These are phyloP conservation scores for Collybia sordida DNA, from an alignment of 768 basidiomycete genomes.

Conservation along the genomic window DNA sequence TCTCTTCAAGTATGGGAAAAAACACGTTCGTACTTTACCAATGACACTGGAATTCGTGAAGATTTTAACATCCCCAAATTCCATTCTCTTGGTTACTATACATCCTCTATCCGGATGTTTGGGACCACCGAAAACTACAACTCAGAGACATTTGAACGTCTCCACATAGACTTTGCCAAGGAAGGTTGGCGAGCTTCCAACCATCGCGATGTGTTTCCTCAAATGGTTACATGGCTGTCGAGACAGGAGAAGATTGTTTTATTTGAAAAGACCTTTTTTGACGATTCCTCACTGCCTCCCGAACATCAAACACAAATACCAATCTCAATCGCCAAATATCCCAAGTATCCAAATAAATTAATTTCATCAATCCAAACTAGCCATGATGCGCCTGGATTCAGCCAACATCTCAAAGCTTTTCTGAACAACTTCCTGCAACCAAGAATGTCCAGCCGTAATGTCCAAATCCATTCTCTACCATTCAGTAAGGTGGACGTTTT, in stretches of 20 bases:
- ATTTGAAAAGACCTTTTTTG: background rate
- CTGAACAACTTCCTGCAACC: conserved; percentile 20
- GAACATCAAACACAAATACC: background rate
- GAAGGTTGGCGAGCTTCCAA: conserved; percentile 27
- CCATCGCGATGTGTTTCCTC: conserved; percentile 23
- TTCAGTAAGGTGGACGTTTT: conserved; percentile 19
- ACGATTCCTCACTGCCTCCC: background rate
- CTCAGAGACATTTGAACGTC: conserved; percentile 31
- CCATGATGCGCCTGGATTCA: conserved; percentile 21
- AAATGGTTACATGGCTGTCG: conserved; percentile 38
- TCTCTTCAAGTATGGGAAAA: conserved; percentile 28
- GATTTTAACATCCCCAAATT: conserved; percentile 41
- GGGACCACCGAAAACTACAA: conserved; percentile 31
- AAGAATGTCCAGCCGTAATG: background rate
- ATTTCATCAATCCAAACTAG: conserved; percentile 8
- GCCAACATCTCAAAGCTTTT: conserved; percentile 19
- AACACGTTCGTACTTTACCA: conserved; percentile 26
- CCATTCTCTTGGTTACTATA: conserved; percentile 30
- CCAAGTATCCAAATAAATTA: conserved; percentile 12
- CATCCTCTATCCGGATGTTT: conserved; percentile 19
- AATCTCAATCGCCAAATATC: conserved; percentile 3
- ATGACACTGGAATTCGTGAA: conserved; percentile 14
- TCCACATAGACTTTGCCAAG: conserved; percentile 46
- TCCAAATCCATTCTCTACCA: conserved; percentile 9
- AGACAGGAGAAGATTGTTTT: conserved; percentile 31